Evolutionary conservation across 1,284 basidiomycete genomes (phyloP), one percentile per base, ranked within the genome.

Genomic region (Mycosarcoma mackinlayi): DNA sequence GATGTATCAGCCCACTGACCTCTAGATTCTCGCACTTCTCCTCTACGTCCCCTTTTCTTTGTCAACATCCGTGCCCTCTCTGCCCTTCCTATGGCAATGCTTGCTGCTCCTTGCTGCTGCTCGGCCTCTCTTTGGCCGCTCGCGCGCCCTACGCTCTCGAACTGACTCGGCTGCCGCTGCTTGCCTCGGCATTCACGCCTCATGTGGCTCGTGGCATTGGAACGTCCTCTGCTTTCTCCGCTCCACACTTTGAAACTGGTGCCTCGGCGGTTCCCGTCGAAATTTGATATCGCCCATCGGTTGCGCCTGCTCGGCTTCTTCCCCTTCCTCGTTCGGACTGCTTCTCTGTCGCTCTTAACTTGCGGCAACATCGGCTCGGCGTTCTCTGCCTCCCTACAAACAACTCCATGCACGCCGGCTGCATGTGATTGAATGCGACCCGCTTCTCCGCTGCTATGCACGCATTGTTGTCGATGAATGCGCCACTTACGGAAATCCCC

Each of bases 271-370:
- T 45, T 58, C 41, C 34, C 42, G 18, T 35, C 50, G 7, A 44
- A 58, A 55, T 44, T 19, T 65, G 62, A 65, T 59, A 59, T 58
- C 47, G 47, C 55, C 27, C 61, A 57, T 57, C 61, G 31, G 57
- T 49, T 49, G 61, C n/a, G 28, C 42, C 30, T 33, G 37, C 30
- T 16, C 33, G 11, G 13, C 30, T 35, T 25, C 18, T 31, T 37
- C 24, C 28, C 24, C 18, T 19, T 25, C 27, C 25, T 35, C 16
- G n/a, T 8, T 31, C n/a, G 18, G 11, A 19, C 21, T 14, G n/a
- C 39, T 27, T 19, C 27, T 13, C 38, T 23, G 31, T 27, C 30
- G n/a, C 40, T 18, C 37, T n/a, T n/a, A n/a, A n/a, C n/a, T 41
- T 27, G 48, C 44, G 38, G 33, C 48, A 46, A 38, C 40, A 4